Conservation (phyloP, 208 protist genomes). For the Wallacemonas collosoma region DNA sequence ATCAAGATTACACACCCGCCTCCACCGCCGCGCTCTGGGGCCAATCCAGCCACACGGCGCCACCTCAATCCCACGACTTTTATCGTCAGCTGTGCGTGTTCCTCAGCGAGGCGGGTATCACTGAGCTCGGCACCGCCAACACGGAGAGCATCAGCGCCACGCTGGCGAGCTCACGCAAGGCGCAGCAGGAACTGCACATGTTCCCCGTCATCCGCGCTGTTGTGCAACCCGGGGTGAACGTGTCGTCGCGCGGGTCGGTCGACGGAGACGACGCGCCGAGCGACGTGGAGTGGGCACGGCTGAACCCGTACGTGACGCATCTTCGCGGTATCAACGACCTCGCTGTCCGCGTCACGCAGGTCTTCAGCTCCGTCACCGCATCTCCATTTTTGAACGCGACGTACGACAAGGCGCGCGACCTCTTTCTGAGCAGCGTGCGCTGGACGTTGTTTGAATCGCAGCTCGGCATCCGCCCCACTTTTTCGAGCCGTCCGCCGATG, state of each 20-base stretch:
- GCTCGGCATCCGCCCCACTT: slow-evolving; percentile 50
- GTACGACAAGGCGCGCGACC: slow-evolving; percentile 57
- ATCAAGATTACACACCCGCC: slow-evolving; percentile 68
- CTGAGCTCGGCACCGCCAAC: slow-evolving; percentile 23
- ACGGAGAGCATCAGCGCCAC: slow-evolving; percentile 1
- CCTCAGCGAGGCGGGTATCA: slow-evolving; percentile 46
- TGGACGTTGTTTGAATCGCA: slow-evolving; percentile 82
- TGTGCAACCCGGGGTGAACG: not conserved
- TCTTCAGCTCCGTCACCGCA: slow-evolving; percentile 53
- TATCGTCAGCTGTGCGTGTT: slow-evolving; percentile 75
- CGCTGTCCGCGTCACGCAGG: slow-evolving; percentile 68
- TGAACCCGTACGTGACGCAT: slow-evolving; percentile 72
- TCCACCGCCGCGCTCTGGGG: slow-evolving; percentile 32
- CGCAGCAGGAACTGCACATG: slow-evolving; percentile 19
- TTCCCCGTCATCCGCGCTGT: slow-evolving; percentile 30
- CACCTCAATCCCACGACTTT: slow-evolving; percentile 66
- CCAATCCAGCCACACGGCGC: slow-evolving; percentile 16
- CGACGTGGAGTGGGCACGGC: slow-evolving; percentile 19
- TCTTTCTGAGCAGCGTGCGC: slow-evolving; percentile 76
- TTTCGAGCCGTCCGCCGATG: slow-evolving; percentile 29
- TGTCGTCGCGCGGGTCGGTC: not conserved
- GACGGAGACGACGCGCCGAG: slow-evolving; percentile 1
- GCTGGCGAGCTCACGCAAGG: slow-evolving; percentile 15
- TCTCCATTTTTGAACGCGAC: slow-evolving; percentile 63
- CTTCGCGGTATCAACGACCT: slow-evolving; percentile 66